These are phyloP conservation scores for Saccharomyces hybrid DNA, from an alignment of 1,139 yeast genomes.

Conservation along the genomic window DNA sequence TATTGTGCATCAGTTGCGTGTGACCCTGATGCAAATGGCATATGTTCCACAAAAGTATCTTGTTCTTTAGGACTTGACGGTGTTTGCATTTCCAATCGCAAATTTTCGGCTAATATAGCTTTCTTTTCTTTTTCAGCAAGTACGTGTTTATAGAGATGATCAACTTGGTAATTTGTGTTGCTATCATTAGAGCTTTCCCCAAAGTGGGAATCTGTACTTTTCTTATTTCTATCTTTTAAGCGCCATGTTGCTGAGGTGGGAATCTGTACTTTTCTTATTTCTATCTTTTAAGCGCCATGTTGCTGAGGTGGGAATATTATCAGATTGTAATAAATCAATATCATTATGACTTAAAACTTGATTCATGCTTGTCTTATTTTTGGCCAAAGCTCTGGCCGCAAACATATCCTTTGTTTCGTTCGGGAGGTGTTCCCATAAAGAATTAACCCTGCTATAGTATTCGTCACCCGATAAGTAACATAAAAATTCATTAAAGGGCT, in stretches of 20 bases:
- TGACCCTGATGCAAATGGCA: neutral
- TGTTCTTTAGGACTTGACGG: neutral
- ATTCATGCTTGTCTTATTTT: too few relatives aligned
- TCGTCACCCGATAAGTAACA: too few relatives aligned
- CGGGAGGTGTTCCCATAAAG: too few relatives aligned
- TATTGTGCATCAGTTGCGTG: neutral
- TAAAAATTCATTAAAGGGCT: too few relatives aligned
- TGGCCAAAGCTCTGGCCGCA: too few relatives aligned
- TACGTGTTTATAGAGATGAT: slow-evolving; percentile 4
- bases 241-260: neutral
- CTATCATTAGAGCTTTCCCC: neutral
- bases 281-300: neutral
- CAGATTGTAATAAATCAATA: neutral
- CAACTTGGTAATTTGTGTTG: neutral
- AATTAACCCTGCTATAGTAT: too few relatives aligned
- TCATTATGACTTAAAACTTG: neutral
- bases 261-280: neutral
- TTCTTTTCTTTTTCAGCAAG: neutral
- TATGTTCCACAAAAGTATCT: neutral
- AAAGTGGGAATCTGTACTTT: neutral
- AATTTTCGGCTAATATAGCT: neutral
- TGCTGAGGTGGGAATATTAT: neutral
- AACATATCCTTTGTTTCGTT: too few relatives aligned
- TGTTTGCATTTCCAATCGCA: slow-evolving; percentile 2
- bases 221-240: neutral